Evolutionary conservation across 768 basidiomycete species (phyloP), one percentile per base, ranked within the genome.

Genomic region (Phylloporus sp.): DNA sequence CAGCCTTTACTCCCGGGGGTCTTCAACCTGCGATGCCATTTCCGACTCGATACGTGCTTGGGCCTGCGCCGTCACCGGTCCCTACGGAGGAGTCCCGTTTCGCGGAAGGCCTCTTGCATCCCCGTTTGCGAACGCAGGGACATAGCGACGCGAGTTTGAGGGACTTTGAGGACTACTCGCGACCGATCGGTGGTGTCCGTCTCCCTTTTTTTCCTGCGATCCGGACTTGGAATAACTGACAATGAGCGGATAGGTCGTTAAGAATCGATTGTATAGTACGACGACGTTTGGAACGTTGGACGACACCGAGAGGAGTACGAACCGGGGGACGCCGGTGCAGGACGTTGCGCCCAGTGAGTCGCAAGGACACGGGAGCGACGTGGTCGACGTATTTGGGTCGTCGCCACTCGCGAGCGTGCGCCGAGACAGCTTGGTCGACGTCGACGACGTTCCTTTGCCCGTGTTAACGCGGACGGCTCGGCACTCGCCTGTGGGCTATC

Each of bases 141-240:
- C 27, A 32, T 33, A 66, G 66, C 22, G 58, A 56, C 4, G 35
- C 56, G 22, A 66, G 64, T 39, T 39, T 66, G 42, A 55, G 57
- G 44, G 64, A 66, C 42, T 66, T 66, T 27, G 66, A 66, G 22
- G 64, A 66, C 29, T 66, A 66, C 29, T 66, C 66, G 1, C 58
- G 66, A 10, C 64, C 64, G 4, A 66, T 66, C 13, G 59, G 54
- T 24, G 64, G 66, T 13, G 64, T 67, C 5, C 51, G 65, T 55
- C 22, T 27, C 5, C 17, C 13, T 26, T 32, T 43, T n/a, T 8
- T 34, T 26, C 5, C 0, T 0, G 15, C 20, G 23, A 29, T 40
- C 28, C 22, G 18, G 3, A 3, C 10, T 21, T 22, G 0, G n/a
- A 21, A n/a, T n/a, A 28, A 3, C 50, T 53, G 6, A 60, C 42